Base-by-base conservation (phyloP, 2,329 filamentous ascomycete species). In the Microsporum audouinii region DNA sequence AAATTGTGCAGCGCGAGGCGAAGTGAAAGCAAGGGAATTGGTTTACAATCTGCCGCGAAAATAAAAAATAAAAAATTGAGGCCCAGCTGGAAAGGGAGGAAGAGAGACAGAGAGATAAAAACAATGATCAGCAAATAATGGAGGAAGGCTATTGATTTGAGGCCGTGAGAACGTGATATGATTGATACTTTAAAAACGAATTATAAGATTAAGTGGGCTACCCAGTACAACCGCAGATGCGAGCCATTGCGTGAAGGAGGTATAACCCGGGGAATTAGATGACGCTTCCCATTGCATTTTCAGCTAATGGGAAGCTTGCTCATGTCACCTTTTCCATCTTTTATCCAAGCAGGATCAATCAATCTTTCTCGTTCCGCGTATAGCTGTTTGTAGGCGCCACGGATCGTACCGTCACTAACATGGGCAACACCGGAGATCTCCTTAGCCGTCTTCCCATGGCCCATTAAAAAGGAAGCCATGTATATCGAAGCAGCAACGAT, bases 401-500 rank as follows among this genome's bases (percentile, higher is more conserved):
- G 91, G 68, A 99, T 96, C 0, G 94, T 99, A 60, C 94, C 91
- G 71, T 99, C 95, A 72, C 91, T 96, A 33, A 99, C 94, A 66
- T 90, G 89, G 0, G 89, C 90, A 17, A 94, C 87, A 29, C 76
- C 75, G 3, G 90, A 88, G 68, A 99, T 96, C 63, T 95, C 88
- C 73, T 91, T 91, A n/a, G 90, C 88, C 5, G 84, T 80, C 69
- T 88, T 88, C 23, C 84, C 80, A 66, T 94, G 84, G 61, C 87
- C 88, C 77, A 96, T 87, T 41, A 97, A 81, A 70, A 92, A 85
- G 34, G 89, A 91, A 2, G 92, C 88, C 85, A 97, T 94, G 79
- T 94, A 99, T 73, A 99, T 96, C 73, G 91, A 95, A 36, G 94
- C 91, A 17, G 91, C 92, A 5, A 95, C 92, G 63, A 95, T 90